Conservation (phyloP, 2,329 filamentous ascomycete species). For the Ilyonectria mors-panacis region DNA sequence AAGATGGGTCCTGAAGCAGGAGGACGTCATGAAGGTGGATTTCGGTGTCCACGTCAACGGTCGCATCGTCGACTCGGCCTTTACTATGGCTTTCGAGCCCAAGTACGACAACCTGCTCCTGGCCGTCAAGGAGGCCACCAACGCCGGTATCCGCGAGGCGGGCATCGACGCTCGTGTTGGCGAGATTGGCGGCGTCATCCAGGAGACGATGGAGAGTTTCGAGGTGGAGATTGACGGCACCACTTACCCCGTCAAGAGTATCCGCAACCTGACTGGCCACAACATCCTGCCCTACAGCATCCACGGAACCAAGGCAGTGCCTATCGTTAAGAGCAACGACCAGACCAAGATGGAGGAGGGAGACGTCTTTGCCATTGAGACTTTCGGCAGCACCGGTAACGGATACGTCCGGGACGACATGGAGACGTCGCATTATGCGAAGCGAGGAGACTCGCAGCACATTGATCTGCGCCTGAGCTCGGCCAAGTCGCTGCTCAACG, state of each 20-base stretch:
- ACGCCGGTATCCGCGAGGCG: slow-evolving; percentile 87
- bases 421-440: slow-evolving; percentile 92
- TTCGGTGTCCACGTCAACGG: slow-evolving; percentile 87
- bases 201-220: slow-evolving; percentile 94
- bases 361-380: slow-evolving; percentile 95
- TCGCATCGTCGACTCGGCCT: slow-evolving; percentile 85
- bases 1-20: slow-evolving; percentile 78
- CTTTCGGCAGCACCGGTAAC: slow-evolving; percentile 93
- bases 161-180: slow-evolving; percentile 93
- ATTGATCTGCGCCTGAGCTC: slow-evolving; percentile 83
- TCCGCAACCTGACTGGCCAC: slow-evolving; percentile 90
- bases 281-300: slow-evolving; percentile 92
- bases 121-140: slow-evolving; percentile 82
- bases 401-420: slow-evolving; percentile 90
- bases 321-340: slow-evolving; percentile 90
- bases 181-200: slow-evolving; percentile 86
- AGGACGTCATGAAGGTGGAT: slow-evolving; percentile 87
- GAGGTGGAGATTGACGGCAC: slow-evolving; percentile 87
- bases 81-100: slow-evolving; percentile 83
- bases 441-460: slow-evolving; percentile 79
- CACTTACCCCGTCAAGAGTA: slow-evolving; percentile 85
- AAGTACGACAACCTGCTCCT: slow-evolving; percentile 82
- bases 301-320: slow-evolving; percentile 93
- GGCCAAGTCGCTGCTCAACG: slow-evolving; percentile 86
- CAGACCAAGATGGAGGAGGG: slow-evolving; percentile 98